Evolutionary conservation across 805 yeast genomes (phyloP).

Genomic region (Maudiozyma turicensis): DNA sequence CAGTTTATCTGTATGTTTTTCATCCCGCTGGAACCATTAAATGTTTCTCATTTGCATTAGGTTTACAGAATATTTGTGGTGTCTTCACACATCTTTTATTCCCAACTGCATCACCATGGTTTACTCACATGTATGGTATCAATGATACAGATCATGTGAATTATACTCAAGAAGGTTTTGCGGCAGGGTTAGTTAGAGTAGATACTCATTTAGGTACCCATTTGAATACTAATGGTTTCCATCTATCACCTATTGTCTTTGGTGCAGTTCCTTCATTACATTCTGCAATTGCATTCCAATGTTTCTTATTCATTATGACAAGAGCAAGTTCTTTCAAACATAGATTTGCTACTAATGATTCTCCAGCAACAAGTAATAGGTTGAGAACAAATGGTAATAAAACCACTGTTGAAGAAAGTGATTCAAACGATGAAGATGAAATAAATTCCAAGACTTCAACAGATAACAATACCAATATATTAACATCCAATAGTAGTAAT

Average conservation of each 20-base stretch:
- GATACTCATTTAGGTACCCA: conserved; percentile 55
- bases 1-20: conserved; percentile 54
- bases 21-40: conserved; percentile 56
- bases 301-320: conserved; percentile 36
- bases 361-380: not conserved
- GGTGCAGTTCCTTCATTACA: conserved; percentile 58
- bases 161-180: conserved; percentile 57
- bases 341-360: conserved; percentile 8
- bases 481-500: not conserved
- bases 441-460: not conserved
- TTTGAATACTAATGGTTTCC: conserved; percentile 51
- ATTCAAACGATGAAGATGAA: not conserved
- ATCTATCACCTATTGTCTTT: conserved; percentile 58
- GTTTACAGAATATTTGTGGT: conserved; percentile 51
- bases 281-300: conserved; percentile 53
- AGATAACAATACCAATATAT: not conserved
- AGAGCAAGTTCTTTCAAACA: conserved; percentile 20
- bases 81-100: conserved; percentile 49
- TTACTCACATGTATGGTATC: conserved; percentile 51
- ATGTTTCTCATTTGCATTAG: conserved; percentile 45
- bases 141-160: conserved; percentile 38
- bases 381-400: not conserved
- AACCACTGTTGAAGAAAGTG: not conserved
- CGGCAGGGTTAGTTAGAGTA: conserved; percentile 62
- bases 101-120: conserved; percentile 75